Evolutionary conservation across 106 monocot genomes (phyloP).

Genomic region (Gastrodia elata): DNA sequence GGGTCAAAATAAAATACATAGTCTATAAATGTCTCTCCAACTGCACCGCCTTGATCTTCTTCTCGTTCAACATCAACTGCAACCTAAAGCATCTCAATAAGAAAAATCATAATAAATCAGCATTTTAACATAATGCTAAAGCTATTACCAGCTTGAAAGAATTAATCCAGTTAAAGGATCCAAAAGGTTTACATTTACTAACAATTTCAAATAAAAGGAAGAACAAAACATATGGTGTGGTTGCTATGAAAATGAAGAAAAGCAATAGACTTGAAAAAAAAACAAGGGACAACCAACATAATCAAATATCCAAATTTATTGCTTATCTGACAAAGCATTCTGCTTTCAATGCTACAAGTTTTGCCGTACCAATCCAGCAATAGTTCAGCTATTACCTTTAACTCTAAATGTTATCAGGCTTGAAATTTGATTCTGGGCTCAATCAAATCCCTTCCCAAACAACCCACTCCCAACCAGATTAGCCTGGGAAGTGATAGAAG

Average conservation of each 20-base stretch:
- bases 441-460: no score
- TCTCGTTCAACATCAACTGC: constrained; percentile 95
- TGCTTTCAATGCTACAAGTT: constrained; percentile 83
- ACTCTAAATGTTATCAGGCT: no score
- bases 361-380: constrained; percentile 98
- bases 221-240: no score
- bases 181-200: not conserved
- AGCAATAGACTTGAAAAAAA: not conserved
- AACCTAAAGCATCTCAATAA: constrained; percentile 31
- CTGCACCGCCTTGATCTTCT: constrained; percentile 86
- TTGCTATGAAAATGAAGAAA: not conserved
- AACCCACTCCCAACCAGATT: no score
- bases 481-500: no score
- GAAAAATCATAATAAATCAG: constrained; percentile 2
- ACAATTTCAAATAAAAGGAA: no score
- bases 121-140: not conserved
- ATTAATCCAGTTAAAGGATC: not conserved
- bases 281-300: not conserved
- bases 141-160: not conserved
- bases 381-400: constrained; percentile 95
- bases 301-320: not conserved
- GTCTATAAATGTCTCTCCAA: constrained; percentile 94
- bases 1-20: constrained; percentile 45
- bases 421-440: no score
- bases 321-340: constrained; percentile 67